Base-by-base conservation (phyloP, 257 asterid genomes). In the Misopates orontium region DNA sequence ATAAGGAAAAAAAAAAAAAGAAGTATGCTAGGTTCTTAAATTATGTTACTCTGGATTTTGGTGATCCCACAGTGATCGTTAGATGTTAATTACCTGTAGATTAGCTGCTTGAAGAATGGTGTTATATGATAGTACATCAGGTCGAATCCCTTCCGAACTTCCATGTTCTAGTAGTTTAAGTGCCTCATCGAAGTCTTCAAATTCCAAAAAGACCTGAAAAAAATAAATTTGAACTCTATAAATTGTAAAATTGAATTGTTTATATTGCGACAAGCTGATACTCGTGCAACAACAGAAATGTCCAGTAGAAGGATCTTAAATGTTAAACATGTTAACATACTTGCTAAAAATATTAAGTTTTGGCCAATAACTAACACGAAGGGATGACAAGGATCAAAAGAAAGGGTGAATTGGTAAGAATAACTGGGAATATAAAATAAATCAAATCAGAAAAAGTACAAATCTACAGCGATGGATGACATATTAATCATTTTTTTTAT, bases 81-180 rank as follows among this genome's bases (percentile, higher is more conserved):
- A 10, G 15, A 41, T 60, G 54, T 57, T 64, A 32, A 51, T 66
- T 86, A 89, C 98, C 96, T 80, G 77, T 69, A 69, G 73, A 69
- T 78, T 53, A 52, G 98, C 96, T 66, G 41, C 81, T 64, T 61
- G 84, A 74, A 90, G 85, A 84, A 87, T 64, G 60, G 85, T 78
- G 81, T 92, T 87, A 83, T 77, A 89, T 54, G 83, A 57, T 52
- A 81, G 58, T 67, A 76, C 23, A 78, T 92, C 94, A 51, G 86
- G 88, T 77, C 58, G 80, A 45, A 81, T 64, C 76, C 82, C 84
- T 66, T 87, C 93, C n/a, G 73, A 74, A 69, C 44, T 67, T 36
- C 79, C 80, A 60, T 64, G 80, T 73, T 77, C 62, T 51, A 92
- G 74, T 69, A 87, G 73, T 67, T 75, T 60, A 64, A 89, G 69